These are phyloP conservation scores for Aspergillus amoenus DNA, from an alignment of 2,329 filamentous ascomycete species.

Conservation along the genomic window DNA sequence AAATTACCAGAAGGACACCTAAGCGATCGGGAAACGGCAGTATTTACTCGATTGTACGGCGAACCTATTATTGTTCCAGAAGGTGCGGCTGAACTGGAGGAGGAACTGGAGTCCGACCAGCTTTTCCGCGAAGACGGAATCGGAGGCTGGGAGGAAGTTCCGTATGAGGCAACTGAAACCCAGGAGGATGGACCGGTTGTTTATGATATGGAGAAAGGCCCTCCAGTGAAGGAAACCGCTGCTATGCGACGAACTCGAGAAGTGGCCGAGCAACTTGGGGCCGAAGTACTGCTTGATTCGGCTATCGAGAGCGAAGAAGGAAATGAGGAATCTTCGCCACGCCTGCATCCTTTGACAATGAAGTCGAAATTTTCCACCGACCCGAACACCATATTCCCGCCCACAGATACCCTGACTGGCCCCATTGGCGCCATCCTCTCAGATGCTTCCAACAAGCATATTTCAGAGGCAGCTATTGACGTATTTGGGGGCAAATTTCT, in stretches of 20 bases:
- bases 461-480: conserved; percentile 68
- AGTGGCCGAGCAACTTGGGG: conserved; percentile 40
- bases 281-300: conserved; percentile 42
- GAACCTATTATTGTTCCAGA: conserved; percentile 54
- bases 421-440: conserved; percentile 70
- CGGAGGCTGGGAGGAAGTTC: conserved; percentile 38
- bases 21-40: conserved; percentile 65
- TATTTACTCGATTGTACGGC: conserved; percentile 82
- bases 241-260: conserved; percentile 37
- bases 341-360: conserved; percentile 72
- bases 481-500: conserved; percentile 75
- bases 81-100: conserved; percentile 27
- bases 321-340: conserved; percentile 44
- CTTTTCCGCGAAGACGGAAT: conserved; percentile 40
- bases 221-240: conserved; percentile 27
- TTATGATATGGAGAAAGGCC: conserved; percentile 31
- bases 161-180: conserved; percentile 19
- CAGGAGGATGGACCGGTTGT: conserved; percentile 27
- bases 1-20: conserved; percentile 71
- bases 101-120: conserved; percentile 32
- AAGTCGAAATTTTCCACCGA: conserved; percentile 72
- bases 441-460: conserved; percentile 69
- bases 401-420: conserved; percentile 64
- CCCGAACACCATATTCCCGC: conserved; percentile 73
- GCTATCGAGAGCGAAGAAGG: conserved; percentile 41